phyloP scores from a whole-genome alignment of 305 asterid genomes.

The Fraxinus angustifolia region DNA sequence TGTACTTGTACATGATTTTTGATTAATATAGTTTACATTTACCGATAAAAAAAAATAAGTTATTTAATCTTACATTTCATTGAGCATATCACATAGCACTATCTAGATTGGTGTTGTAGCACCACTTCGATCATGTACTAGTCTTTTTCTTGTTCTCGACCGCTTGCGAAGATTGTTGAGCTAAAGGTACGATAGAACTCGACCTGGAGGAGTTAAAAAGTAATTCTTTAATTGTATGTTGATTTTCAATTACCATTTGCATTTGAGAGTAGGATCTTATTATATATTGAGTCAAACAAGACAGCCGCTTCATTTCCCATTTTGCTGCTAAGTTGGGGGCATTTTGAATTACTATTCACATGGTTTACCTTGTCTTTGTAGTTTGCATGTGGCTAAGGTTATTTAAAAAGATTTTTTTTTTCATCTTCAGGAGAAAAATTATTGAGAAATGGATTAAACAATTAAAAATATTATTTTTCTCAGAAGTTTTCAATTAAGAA shows the following conservation, averaged over 20 bases:
- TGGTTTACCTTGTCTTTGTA: conserved; percentile 27
- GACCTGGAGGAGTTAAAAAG: background rate
- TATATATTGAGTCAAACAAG: conserved; percentile 9
- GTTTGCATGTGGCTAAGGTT: conserved; percentile 25
- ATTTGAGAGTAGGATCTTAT: background rate
- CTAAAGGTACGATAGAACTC: conserved; percentile 15
- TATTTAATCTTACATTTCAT: no score
- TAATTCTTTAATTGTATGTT: conserved; percentile 11
- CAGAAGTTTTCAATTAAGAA: background rate
- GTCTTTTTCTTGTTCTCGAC: background rate
- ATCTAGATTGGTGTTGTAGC: no score
- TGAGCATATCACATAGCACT: no score
- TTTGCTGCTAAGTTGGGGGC: conserved; percentile 15
- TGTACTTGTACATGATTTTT: no score
- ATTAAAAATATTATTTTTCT: background rate
- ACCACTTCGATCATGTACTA: background rate
- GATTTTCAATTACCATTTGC: background rate
- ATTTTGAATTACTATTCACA: conserved; percentile 29
- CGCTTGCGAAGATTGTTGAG: background rate
- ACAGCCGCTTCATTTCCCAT: conserved; percentile 19
- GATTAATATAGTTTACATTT: no score
- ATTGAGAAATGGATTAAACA: background rate
- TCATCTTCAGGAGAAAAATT: background rate
- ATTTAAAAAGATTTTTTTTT: background rate
- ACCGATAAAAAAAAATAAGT: no score